Percentiles rank a stretch among this genome's conserved stretches.
These are phyloP conservation scores for Ceriops decandra DNA, from an alignment of 345 rosid genomes.

Conservation along the genomic window DNA sequence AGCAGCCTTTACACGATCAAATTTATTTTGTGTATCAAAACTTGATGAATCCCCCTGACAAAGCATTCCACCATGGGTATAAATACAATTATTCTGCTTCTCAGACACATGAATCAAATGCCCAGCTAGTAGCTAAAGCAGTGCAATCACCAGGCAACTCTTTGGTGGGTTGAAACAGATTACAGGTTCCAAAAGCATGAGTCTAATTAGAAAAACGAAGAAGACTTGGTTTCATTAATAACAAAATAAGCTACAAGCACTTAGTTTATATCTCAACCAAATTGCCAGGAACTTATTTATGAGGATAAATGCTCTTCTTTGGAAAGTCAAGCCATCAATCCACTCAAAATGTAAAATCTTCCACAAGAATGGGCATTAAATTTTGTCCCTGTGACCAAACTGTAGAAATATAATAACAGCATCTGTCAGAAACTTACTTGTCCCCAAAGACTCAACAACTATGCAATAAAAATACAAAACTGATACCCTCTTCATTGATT, in stretches of 20 bases:
- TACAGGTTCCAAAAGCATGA: neutral
- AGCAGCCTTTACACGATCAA: constrained; percentile 36
- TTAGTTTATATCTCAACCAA: neutral
- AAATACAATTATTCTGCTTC: neutral
- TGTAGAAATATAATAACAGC: neutral
- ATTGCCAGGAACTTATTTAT: neutral
- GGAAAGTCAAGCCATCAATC: neutral
- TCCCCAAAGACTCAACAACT: neutral
- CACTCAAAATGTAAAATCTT: constrained; percentile 1
- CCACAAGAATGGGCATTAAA: neutral
- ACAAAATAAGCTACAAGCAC: neutral
- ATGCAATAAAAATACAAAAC: neutral
- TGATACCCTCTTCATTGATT: neutral
- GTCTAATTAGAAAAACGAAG: neutral
- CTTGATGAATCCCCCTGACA: constrained; percentile 45
- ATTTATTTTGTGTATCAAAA: constrained; percentile 35
- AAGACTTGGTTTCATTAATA: neutral
- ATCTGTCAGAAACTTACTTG: neutral
- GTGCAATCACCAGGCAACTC: neutral
- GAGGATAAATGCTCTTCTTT: neutral
- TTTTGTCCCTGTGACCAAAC: neutral
- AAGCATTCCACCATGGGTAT: constrained; percentile 3
- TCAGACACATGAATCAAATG: neutral
- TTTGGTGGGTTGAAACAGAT: neutral
- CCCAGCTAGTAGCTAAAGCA: neutral